phyloP scores from a whole-genome alignment of 139 green algal genomes.

The Zygnema cylindricum region DNA sequence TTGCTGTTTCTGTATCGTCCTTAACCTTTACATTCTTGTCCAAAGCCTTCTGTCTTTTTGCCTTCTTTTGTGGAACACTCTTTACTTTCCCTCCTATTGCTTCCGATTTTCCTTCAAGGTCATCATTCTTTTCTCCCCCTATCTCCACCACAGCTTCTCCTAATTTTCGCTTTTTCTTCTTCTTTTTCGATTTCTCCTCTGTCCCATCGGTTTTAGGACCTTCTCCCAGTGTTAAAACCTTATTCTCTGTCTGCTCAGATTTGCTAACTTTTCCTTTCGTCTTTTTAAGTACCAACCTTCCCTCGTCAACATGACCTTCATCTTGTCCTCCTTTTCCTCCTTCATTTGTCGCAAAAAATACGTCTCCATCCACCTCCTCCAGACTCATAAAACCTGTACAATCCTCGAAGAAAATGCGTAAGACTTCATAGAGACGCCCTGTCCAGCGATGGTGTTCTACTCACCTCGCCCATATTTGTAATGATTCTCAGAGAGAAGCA shows the following conservation, averaged over 20 bases:
- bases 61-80: neutral
- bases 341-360: conserved; percentile 2
- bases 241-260: neutral
- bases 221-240: neutral
- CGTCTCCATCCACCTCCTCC: conserved; percentile 43
- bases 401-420: neutral
- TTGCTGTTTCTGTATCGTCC: neutral
- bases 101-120: neutral
- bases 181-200: neutral
- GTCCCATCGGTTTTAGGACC: neutral
- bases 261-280: neutral
- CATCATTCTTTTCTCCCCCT: neutral
- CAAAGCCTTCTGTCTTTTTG: neutral
- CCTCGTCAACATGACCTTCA: too few species aligned
- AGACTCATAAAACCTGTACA: conserved; percentile 40
- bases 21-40: neutral
- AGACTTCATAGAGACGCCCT: too few species aligned
- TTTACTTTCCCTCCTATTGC: neutral
- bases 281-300: neutral
- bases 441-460: too few species aligned
- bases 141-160: neutral
- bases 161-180: neutral
- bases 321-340: neutral
- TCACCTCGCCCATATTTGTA: too few species aligned
- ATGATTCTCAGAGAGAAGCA: too few species aligned